A percentile compares a stretch with the other conserved stretches of the same genome.
These are phyloP conservation scores for Calonectria henricotiae DNA, from an alignment of 2,329 filamentous ascomycete species.

Conservation along the genomic window DNA sequence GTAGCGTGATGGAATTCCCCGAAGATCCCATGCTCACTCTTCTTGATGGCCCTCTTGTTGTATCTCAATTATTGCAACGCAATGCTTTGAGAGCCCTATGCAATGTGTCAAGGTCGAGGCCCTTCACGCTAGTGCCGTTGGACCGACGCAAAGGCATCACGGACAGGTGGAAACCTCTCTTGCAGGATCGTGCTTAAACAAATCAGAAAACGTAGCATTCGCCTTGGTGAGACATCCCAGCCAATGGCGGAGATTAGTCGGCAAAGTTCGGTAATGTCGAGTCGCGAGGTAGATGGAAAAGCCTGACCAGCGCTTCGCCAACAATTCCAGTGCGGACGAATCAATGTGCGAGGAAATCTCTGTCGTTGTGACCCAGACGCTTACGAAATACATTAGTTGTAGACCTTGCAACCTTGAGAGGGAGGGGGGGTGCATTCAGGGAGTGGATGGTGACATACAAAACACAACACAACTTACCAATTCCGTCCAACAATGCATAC, in stretches of 20 bases:
- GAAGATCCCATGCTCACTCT: slow-evolving; percentile 37
- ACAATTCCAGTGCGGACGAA: slow-evolving; percentile 40
- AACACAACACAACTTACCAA: slow-evolving; percentile 24
- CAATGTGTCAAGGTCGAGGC: slow-evolving; percentile 21
- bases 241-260: slow-evolving; percentile 52
- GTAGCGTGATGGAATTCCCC: slow-evolving; percentile 42
- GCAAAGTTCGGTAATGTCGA: slow-evolving; percentile 48
- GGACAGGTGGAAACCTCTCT: slow-evolving; percentile 45
- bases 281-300: slow-evolving; percentile 33
- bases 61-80: slow-evolving; percentile 28
- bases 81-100: slow-evolving; percentile 5
- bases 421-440: slow-evolving; percentile 33
- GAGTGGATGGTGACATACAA: slow-evolving; percentile 40
- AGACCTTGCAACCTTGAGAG: slow-evolving; percentile 16
- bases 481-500: slow-evolving; percentile 37
- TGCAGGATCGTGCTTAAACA: slow-evolving; percentile 39
- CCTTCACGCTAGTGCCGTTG: slow-evolving; percentile 44
- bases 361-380: slow-evolving; percentile 41
- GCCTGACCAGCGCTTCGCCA: slow-evolving; percentile 35
- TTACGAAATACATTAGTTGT: slow-evolving; percentile 35
- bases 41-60: slow-evolving; percentile 18
- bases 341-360: slow-evolving; percentile 49
- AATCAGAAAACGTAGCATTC: slow-evolving; percentile 38
- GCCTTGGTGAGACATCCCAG: neutral
- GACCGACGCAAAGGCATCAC: slow-evolving; percentile 42